Percentiles rank a stretch among this genome's conserved stretches.
Conservation (phyloP, 2,329 filamentous ascomycete species). For the Westerdykella aurantiaca region DNA sequence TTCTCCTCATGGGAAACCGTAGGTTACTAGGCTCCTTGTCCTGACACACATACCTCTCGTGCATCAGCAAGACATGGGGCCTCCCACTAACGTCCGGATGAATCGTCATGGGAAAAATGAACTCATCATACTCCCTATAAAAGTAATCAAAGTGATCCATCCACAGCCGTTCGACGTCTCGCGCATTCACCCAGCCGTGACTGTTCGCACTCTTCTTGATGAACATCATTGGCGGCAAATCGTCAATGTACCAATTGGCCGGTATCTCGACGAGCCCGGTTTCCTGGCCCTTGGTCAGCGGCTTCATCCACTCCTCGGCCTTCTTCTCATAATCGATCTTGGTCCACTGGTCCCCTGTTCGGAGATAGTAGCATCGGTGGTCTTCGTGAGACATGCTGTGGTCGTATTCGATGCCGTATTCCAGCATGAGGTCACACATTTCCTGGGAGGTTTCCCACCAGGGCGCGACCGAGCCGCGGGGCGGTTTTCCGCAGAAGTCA, state of each 20-base stretch:
- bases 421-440: slow-evolving; percentile 58
- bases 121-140: slow-evolving; percentile 70
- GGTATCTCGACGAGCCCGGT: slow-evolving; percentile 65
- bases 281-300: slow-evolving; percentile 52
- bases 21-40: too few species aligned
- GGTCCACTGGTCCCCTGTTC: slow-evolving; percentile 60
- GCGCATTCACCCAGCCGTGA: slow-evolving; percentile 55
- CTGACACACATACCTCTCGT: slow-evolving; percentile 51
- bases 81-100: slow-evolving; percentile 62
- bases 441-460: slow-evolving; percentile 71
- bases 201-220: slow-evolving; percentile 60
- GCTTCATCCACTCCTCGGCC: slow-evolving; percentile 62
- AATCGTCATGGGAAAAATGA: slow-evolving; percentile 71
- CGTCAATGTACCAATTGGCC: slow-evolving; percentile 58
- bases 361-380: slow-evolving; percentile 58
- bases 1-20: not conserved
- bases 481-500: slow-evolving; percentile 64
- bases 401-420: slow-evolving; percentile 65
- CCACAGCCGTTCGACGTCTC: slow-evolving; percentile 62
- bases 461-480: slow-evolving; percentile 65
- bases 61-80: slow-evolving; percentile 68
- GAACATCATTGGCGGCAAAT: slow-evolving; percentile 62
- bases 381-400: slow-evolving; percentile 63
- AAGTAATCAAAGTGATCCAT: slow-evolving; percentile 66
- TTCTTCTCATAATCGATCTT: slow-evolving; percentile 62